Evolutionary conservation across 306 rosid genomes (phyloP), one percentile per base, ranked within the genome.

Genomic region (Parietaria judaica): DNA sequence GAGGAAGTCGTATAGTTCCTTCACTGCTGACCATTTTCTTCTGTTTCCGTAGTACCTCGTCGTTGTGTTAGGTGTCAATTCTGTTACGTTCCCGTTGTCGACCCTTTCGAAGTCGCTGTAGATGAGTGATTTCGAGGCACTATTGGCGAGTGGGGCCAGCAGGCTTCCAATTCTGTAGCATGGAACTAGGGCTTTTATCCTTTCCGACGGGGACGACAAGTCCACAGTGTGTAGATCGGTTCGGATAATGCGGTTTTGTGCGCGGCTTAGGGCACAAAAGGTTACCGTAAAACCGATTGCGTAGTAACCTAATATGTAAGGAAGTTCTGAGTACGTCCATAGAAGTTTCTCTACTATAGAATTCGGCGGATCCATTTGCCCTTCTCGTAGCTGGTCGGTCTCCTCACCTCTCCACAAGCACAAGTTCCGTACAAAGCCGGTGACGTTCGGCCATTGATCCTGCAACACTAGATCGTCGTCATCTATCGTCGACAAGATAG

Each of bases 351-450:
- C 80, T 0, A 66, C 78, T 8, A 92, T 23, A 0, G 87, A 77
- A 0, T 72, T 73, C 3, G 90, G 74, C 0, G 98, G 99, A 6
- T 79, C 72, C 1, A 70, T 66, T 7, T 69, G 78, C 35, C 71
- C 72, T 7, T 82, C 88, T 56, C 78, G 75, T 3, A 79, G 7
- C 16, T 72, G 80, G 34, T 84, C 87, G 1, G 72, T 78, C 49
- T 92, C 99, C 55, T 92, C 99, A 0, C 99, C 99, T 78, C 99
- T 82, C 96, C 96, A 92, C 14, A 92, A 35, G 41, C 95, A 92
- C 4, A 70, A 92, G 10, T 74, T 78, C 54, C 79, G 79, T 0
- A 88, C 74, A 11, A 92, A 92, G 4, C 95, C 96, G 0, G 94
- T 80, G 12, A 86, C 60, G 31, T 86, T 88, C 0, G 99, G 99